Evolutionary conservation across 2,329 filamentous ascomycete genomes (phyloP).

Genomic region (Penicillium rolfsii): DNA sequence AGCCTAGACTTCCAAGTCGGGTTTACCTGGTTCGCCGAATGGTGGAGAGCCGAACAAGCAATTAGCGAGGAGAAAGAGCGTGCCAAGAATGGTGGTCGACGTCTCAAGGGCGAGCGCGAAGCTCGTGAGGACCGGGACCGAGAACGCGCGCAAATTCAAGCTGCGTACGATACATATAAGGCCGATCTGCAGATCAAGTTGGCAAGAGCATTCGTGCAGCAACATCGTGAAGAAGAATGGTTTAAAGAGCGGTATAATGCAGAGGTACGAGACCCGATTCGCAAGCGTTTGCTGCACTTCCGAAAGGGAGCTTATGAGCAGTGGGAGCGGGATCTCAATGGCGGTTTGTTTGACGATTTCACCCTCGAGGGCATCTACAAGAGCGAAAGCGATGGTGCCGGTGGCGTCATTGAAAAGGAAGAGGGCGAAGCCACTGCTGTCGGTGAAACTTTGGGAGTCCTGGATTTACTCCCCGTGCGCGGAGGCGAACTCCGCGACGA

Average conservation of each 20-base stretch:
- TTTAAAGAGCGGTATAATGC: slow-evolving; percentile 93
- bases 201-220: slow-evolving; percentile 85
- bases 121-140: slow-evolving; percentile 65
- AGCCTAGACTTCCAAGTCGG: slow-evolving; percentile 68
- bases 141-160: slow-evolving; percentile 65
- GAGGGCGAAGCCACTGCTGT: slow-evolving; percentile 91
- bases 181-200: slow-evolving; percentile 69
- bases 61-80: slow-evolving; percentile 68
- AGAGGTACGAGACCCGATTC: slow-evolving; percentile 75
- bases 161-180: slow-evolving; percentile 68
- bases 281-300: slow-evolving; percentile 75
- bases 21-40: slow-evolving; percentile 70
- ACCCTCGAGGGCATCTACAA: slow-evolving; percentile 93
- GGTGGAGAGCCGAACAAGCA: slow-evolving; percentile 66
- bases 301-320: slow-evolving; percentile 77
- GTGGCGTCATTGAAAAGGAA: slow-evolving; percentile 87
- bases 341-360: slow-evolving; percentile 89
- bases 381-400: slow-evolving; percentile 83
- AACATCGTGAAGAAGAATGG: slow-evolving; percentile 96
- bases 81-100: slow-evolving; percentile 60
- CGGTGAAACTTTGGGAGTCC: slow-evolving; percentile 89
- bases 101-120: slow-evolving; percentile 65
- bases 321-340: slow-evolving; percentile 86
- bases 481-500: slow-evolving; percentile 90
- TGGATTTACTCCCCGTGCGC: slow-evolving; percentile 81